Conservation (phyloP, 768 basidiomycete genomes). For the Hypholoma fasciculare region DNA sequence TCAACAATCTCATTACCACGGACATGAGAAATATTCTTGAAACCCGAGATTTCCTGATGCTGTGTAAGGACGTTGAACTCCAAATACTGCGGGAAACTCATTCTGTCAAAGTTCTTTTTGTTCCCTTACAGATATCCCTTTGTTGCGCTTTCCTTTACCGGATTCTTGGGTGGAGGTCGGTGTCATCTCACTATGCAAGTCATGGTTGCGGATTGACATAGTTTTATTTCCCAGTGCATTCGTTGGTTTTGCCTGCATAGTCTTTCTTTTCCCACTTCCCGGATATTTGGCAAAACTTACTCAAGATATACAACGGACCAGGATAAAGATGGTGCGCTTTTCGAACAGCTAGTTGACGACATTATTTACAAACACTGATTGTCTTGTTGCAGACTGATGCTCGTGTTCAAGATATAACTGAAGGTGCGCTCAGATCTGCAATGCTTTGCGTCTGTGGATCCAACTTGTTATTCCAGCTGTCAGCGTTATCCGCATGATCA, state of each 20-base stretch:
- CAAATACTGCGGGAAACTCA: neutral
- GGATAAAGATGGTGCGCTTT: conserved; percentile 43
- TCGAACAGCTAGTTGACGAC: neutral
- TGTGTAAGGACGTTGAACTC: conserved; percentile 13
- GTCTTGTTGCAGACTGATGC: conserved; percentile 42
- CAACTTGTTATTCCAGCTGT: conserved; percentile 38
- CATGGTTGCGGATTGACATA: neutral
- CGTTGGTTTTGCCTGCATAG: conserved; percentile 53
- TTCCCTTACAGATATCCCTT: conserved; percentile 40
- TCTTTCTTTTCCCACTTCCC: conserved; percentile 58
- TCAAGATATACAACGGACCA: conserved; percentile 46
- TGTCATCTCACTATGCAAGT: neutral
- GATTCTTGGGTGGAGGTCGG: conserved; percentile 46
- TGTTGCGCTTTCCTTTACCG: conserved; percentile 44
- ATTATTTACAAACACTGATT: neutral
- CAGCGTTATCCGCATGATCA: conserved; percentile 63
- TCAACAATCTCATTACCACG: conserved; percentile 75
- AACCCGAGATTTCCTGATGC: conserved; percentile 33
- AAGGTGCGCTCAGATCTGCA: conserved; percentile 34
- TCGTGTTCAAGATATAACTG: conserved; percentile 60
- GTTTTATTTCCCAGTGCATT: conserved; percentile 39
- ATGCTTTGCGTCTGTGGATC: neutral
- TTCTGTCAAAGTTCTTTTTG: conserved; percentile 25
- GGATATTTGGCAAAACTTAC: conserved; percentile 51
- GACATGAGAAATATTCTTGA: conserved; percentile 46